Evolutionary conservation across 2,329 filamentous ascomycete species (phyloP).

Genomic region (Cryphonectria carpinicola): DNA sequence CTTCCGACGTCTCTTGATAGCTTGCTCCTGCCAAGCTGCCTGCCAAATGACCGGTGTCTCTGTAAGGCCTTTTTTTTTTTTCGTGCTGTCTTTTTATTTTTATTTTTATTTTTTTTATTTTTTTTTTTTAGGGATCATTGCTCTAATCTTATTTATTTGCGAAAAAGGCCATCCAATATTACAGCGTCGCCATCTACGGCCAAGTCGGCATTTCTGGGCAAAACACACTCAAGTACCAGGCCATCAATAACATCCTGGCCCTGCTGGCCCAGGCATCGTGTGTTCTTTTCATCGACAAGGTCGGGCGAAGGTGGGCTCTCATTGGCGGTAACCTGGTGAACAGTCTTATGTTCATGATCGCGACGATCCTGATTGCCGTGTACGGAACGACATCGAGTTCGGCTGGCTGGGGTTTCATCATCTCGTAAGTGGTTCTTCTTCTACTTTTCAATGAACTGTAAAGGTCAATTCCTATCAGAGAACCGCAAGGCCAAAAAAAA

Average conservation of each 20-base stretch:
- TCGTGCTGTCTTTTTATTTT: neutral
- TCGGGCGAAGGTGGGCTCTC: constrained; percentile 73
- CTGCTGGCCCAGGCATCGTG: constrained; percentile 70
- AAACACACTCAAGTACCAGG: constrained; percentile 74
- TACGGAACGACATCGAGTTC: constrained; percentile 48
- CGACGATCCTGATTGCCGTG: constrained; percentile 52
- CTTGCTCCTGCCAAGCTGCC: constrained; percentile 69
- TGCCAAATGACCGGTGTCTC: constrained; percentile 78
- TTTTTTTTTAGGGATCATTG: no score
- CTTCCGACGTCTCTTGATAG: constrained; percentile 74
- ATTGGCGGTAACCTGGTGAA: constrained; percentile 75
- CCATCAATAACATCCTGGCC: constrained; percentile 73
- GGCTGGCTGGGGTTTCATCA: constrained; percentile 75
- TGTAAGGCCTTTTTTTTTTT: neutral
- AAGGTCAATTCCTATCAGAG: neutral
- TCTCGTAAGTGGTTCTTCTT: constrained; percentile 45
- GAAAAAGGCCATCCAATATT: constrained; percentile 71
- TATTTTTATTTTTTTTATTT: no score
- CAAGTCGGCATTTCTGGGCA: constrained; percentile 70
- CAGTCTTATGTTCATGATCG: constrained; percentile 72
- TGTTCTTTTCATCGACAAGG: constrained; percentile 69
- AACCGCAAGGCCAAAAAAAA: neutral
- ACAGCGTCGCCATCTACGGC: constrained; percentile 67
- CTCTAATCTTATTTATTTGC: neutral
- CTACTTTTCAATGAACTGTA: neutral